These are phyloP conservation scores for Linnemannia zychae DNA, from an alignment of 192 early-diverging fungal species.

Conservation along the genomic window DNA sequence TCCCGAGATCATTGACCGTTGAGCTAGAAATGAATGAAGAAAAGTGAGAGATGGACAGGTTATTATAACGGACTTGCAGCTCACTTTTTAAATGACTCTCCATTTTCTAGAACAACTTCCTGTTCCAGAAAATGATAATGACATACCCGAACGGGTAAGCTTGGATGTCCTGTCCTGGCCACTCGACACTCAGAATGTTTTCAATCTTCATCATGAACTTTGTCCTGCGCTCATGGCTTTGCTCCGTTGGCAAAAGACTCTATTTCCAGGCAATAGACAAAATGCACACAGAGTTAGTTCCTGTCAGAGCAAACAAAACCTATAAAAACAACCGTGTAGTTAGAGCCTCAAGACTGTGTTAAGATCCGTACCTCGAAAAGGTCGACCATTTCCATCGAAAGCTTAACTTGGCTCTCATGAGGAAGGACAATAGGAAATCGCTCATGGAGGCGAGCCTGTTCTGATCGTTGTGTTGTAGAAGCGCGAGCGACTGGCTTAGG, in stretches of 20 bases:
- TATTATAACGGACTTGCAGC: neutral
- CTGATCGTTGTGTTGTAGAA: conserved; percentile 12
- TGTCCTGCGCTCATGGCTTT: conserved; percentile 46
- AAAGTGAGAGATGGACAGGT: neutral
- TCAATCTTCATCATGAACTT: conserved; percentile 42
- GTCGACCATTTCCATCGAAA: conserved; percentile 54
- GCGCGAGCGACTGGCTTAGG: conserved; percentile 4
- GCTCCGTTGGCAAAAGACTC: conserved; percentile 40
- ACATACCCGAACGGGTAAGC: conserved; percentile 47
- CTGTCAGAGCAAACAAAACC: neutral
- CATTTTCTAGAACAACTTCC: neutral
- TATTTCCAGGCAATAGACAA: neutral
- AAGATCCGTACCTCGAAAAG: conserved; percentile 31
- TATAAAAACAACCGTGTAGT: neutral
- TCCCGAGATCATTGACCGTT: conserved; percentile 90
- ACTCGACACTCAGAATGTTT: conserved; percentile 30
- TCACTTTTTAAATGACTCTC: neutral
- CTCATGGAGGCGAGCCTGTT: conserved; percentile 33
- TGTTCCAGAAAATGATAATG: neutral
- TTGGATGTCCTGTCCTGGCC: conserved; percentile 50
- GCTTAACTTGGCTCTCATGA: conserved; percentile 35
- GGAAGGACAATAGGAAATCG: conserved; percentile 43
- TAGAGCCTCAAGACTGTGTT: neutral
- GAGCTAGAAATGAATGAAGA: conserved; percentile 64
- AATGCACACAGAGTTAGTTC: neutral